These are phyloP conservation scores for Chlamydomonas sphaeroides DNA, from an alignment of 139 green algal species.

Conservation along the genomic window DNA sequence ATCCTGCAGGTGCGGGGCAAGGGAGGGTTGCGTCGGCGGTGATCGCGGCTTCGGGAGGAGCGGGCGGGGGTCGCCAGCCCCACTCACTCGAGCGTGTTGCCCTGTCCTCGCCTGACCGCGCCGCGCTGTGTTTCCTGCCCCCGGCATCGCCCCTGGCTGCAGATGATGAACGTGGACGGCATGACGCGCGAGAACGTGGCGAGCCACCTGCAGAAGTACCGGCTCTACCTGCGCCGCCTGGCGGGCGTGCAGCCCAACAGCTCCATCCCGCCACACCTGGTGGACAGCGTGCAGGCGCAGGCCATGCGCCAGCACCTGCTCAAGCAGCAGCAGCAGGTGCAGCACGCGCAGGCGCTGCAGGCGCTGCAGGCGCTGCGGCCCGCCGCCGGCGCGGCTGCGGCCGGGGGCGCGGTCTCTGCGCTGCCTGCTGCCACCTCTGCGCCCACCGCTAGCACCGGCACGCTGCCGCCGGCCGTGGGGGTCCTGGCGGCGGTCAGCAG, in stretches of 20 bases:
- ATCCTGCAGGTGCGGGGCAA: too few relatives aligned
- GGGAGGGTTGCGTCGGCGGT: too few relatives aligned
- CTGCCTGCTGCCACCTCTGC: neutral
- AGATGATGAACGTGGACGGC: slow-evolving; percentile 91
- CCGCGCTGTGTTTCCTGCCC: too few relatives aligned
- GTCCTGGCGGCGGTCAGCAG: neutral
- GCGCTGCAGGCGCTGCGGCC: neutral
- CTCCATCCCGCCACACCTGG: slow-evolving; percentile 19
- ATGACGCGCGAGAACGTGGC: slow-evolving; percentile 96
- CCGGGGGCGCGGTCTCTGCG: neutral
- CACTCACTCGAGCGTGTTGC: too few relatives aligned
- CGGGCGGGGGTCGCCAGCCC: too few relatives aligned
- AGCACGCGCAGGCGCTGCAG: neutral
- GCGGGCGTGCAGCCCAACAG: slow-evolving; percentile 15
- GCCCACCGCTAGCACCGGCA: too few relatives aligned
- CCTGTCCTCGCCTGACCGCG: too few relatives aligned
- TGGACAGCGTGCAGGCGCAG: slow-evolving; percentile 19
- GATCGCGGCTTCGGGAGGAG: too few relatives aligned
- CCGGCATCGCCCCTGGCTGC: too few relatives aligned
- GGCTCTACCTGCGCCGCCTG: slow-evolving; percentile 57
- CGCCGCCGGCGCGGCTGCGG: neutral
- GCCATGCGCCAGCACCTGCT: slow-evolving; percentile 14
- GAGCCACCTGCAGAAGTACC: slow-evolving; percentile 94
- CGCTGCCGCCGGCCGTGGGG: too few relatives aligned
- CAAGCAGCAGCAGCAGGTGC: slow-evolving; percentile 34